phyloP scores from a whole-genome alignment of 1,139 yeast genomes.

The Lodderomyces margitis region DNA sequence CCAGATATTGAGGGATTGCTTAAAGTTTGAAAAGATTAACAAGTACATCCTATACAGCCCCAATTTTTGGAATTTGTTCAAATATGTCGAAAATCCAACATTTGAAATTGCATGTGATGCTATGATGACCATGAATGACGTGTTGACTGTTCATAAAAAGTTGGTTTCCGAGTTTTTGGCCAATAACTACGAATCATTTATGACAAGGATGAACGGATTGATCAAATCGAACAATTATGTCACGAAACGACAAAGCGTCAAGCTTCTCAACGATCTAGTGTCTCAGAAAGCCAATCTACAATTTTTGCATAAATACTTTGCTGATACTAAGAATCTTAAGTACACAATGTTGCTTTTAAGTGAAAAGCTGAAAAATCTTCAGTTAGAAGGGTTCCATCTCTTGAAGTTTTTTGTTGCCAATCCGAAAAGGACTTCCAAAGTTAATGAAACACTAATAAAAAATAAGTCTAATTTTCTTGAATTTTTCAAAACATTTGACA shows the following conservation, averaged over 20 bases:
- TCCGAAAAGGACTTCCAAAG: conserved; percentile 81
- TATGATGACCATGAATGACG: conserved; percentile 70
- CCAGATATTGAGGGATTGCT: conserved; percentile 78
- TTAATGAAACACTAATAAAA: conserved; percentile 76
- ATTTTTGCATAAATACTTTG: conserved; percentile 75
- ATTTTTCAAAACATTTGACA: conserved; percentile 66
- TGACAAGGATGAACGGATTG: conserved; percentile 59
- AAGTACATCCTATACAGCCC: conserved; percentile 53
- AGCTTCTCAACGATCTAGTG: conserved; percentile 74
- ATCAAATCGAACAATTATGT: conserved; percentile 82
- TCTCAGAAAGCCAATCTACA: conserved; percentile 68
- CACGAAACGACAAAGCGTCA: conserved; percentile 85
- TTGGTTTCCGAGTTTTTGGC: conserved; percentile 69
- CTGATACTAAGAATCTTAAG: conserved; percentile 78
- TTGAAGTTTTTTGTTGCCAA: conserved; percentile 94
- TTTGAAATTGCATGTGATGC: conserved; percentile 93
- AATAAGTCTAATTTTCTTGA: conserved; percentile 74
- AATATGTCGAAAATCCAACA: conserved; percentile 68
- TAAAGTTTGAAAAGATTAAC: conserved; percentile 73
- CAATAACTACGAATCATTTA: conserved; percentile 55
- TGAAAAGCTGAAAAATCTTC: conserved; percentile 86
- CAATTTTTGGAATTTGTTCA: conserved; percentile 79
- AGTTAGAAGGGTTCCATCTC: conserved; percentile 86
- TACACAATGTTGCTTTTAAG: conserved; percentile 81
- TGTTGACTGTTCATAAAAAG: conserved; percentile 67